Conservation (phyloP, 2,329 filamentous ascomycete species). For the Colletotrichum australisinense region DNA sequence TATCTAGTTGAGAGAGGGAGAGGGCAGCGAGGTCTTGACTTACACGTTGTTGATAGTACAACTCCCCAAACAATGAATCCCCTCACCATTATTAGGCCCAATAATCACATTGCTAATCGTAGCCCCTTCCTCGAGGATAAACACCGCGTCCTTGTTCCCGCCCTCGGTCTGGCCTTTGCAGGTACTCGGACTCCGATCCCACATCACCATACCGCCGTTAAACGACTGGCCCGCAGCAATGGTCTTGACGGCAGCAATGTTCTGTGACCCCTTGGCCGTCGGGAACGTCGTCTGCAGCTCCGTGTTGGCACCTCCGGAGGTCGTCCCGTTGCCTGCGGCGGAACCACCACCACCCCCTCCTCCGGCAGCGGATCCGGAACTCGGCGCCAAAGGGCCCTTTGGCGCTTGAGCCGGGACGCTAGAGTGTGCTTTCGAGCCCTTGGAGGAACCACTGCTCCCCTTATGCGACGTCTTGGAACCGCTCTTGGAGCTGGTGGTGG, state of each 20-base stretch:
- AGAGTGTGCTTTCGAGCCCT: background rate
- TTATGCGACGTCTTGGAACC: background rate
- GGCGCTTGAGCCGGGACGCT: background rate
- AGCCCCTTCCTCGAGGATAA: slow-evolving; percentile 53
- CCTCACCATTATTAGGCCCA: slow-evolving; percentile 55
- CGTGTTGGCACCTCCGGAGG: background rate
- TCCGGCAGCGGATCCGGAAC: background rate
- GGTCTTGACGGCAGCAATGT: slow-evolving; percentile 26
- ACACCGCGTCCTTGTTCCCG: slow-evolving; percentile 52
- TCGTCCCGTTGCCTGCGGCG: slow-evolving; percentile 14
- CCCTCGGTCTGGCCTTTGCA: slow-evolving; percentile 58
- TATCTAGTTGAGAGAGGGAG: too few species aligned
- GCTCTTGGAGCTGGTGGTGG: background rate
- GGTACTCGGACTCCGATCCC: slow-evolving; percentile 50
- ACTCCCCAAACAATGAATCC: slow-evolving; percentile 56
- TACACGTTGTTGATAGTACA: slow-evolving; percentile 49
- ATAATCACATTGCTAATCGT: slow-evolving; percentile 58
- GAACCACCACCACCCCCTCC: background rate
- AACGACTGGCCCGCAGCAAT: slow-evolving; percentile 30
- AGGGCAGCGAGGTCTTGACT: background rate
- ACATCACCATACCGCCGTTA: slow-evolving; percentile 38
- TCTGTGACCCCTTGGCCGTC: slow-evolving; percentile 26
- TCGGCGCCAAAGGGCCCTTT: background rate
- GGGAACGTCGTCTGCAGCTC: slow-evolving; percentile 21
- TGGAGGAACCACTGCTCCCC: background rate